Evolutionary conservation across 163 green algal genomes (phyloP), one percentile per base, ranked within the genome.

Genomic region (Chlorella variabilis): DNA sequence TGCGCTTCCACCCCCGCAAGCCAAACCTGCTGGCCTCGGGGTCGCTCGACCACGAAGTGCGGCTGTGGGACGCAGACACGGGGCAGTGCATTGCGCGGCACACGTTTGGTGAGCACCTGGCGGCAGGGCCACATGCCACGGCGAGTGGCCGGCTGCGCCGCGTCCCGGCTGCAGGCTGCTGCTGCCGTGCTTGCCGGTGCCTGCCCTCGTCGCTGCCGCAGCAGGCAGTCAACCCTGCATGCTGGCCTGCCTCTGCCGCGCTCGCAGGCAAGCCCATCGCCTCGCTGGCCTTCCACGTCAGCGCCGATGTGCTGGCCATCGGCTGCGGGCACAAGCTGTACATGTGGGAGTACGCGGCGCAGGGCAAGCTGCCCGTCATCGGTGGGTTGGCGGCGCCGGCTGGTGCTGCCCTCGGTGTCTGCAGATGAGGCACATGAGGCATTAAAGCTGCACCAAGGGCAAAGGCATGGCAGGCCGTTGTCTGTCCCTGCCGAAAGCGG

Each of bases 321-420:
- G 94, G 94, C 27, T 94, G 92, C 29, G 95, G 95, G 4, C 95
- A 98, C 87, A 98, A 96, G 90, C 81, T 97, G 71, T 96, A 94
- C 75, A 89, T 94, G 49, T 97, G 94, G 94, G 87, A 93, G 80
- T 97, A 96, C 81, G 70, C 38, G 13, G 61, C 76, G 23, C 76
- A 51, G n/a, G 65, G 66, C 61, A 80, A 80, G 69, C 48, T 63
- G 27, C 86, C 84, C 27, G 61, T 65, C 38, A 85, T 89, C 39
- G 73, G 73, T 80, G 73, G 18, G 73, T 23, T 15, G 66, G n/a
- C n/a, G n/a, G n/a, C n/a, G n/a, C n/a, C n/a, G n/a, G n/a, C n/a
- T n/a, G n/a, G n/a, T n/a, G n/a, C n/a, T n/a, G n/a, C n/a, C n/a
- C n/a, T n/a, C n/a, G n/a, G n/a, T n/a, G n/a, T n/a, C n/a, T n/a